Evolutionary conservation across 192 early-diverging fungal genomes (phyloP).

Genomic region (Spizellomyces punctatus): DNA sequence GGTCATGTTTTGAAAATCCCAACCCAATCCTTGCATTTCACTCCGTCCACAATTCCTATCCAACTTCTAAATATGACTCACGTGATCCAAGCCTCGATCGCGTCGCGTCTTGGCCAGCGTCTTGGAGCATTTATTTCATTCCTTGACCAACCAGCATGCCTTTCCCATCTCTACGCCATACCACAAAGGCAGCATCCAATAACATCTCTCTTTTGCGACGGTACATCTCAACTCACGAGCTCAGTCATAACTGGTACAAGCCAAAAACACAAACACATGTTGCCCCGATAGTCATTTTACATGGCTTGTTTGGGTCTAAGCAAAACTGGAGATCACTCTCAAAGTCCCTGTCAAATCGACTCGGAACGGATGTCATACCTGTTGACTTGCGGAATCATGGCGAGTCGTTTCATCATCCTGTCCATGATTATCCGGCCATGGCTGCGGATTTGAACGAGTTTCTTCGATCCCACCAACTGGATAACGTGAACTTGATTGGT

Average conservation of each 20-base stretch:
- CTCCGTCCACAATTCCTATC: background rate
- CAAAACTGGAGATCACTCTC: constrained; percentile 91
- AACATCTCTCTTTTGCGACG: no score
- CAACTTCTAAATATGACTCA: background rate
- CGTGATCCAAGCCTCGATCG: background rate
- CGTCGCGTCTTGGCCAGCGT: background rate
- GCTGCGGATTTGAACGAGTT: constrained; percentile 75
- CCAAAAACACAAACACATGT: background rate
- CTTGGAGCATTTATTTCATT: background rate
- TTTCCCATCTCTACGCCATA: no score
- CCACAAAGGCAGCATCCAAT: no score
- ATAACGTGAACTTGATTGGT: constrained; percentile 69
- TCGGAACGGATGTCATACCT: constrained; percentile 68
- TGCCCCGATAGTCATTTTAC: constrained; percentile 63
- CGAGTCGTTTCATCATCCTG: constrained; percentile 70
- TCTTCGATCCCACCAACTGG: constrained; percentile 58
- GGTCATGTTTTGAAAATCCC: background rate
- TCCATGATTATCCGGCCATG: constrained; percentile 80
- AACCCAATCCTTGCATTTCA: background rate
- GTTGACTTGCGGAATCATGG: constrained; percentile 95
- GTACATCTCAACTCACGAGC: background rate
- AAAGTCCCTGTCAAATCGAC: constrained; percentile 65
- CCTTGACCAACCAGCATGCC: background rate
- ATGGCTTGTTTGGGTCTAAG: constrained; percentile 93
- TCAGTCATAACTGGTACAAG: background rate